Evolutionary conservation across 192 early-diverging fungal species (phyloP), one percentile per base, ranked within the genome.

Genomic region (Piromyces sp.): DNA sequence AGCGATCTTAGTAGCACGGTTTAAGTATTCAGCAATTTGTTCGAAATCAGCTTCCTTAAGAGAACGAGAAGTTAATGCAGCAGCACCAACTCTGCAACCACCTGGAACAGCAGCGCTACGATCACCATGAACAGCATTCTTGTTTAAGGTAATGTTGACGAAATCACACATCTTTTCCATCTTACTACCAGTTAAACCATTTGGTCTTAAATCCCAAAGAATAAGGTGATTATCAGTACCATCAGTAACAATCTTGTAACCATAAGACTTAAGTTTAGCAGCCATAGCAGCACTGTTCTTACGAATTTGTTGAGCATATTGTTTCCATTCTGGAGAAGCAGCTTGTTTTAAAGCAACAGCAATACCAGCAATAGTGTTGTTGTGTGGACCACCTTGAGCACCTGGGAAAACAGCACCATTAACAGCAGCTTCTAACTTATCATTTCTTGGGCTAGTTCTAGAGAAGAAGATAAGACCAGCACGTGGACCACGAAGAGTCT

Each of bases 321-420:
- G 84, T 84, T 95, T 94, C 88, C 97, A 99, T 88, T 94, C 95
- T 36, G 96, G 96, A 81, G 90, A 88, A 80, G 95, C 96, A 19
- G 91, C 98, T 89, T 98, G 98, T 93, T 98, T 98, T 81, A 99
- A 90, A 13, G 97, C 94, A 80, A 99, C 97, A 80, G 98, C 98
- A 51, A 99, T 89, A 36, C 91, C 98, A 30, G 97, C 97, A 89
- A 99, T 99, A 81, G 97, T 97, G 94, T 99, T 98, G 93, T 99
- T 99, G 93, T 99, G 98, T 36, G 98, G 98, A 79, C 98, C 98
- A 85, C 98, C 98, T 91, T 99, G 98, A 92, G 95, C 96, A 83
- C 95, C 95, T 79, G 98, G 98, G 93, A 99, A 99, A 79, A 99
- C 98, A 13, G 98, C 96, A 90, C 95, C 95, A 93, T 99, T 98